Evolutionary conservation across 2,329 filamentous ascomycete genomes (phyloP), one percentile per base, ranked within the genome.

Genomic region (Penicillium sp.): DNA sequence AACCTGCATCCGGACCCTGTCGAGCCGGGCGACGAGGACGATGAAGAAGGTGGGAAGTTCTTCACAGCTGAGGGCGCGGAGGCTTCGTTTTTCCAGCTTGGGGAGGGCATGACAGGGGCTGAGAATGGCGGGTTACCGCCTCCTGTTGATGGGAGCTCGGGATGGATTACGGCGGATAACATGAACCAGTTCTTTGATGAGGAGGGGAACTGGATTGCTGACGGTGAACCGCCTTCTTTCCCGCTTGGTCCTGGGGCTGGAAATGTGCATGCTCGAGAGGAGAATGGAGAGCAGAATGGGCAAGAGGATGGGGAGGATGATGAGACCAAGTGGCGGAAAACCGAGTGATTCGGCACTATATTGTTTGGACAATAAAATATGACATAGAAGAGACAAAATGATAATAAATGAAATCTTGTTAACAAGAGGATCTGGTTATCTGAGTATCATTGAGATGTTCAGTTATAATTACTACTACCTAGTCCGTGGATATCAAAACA

Each of bases 121-220:
- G 76, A 46, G 29, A 63, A 68, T 37, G 71, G 73, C 2, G 75
- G 69, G 3, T 49, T 79, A 36, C 78, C 78, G 24, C 76, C 77
- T 27, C 72, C 77, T 3, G 69, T 79, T 62, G 75, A 73, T 29
- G 76, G 77, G 13, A 78, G 77, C 50, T 77, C 75, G 1, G 77
- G 77, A 7, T 79, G 77, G 77, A 79, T 97, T 66, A 97, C 93
- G 13, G 89, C 90, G 7, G 93, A 96, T 50, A 97, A 97, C 64
- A 86, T 96, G 68, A 80, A 88, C 58, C 84, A 96, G 61, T 96
- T 85, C 66, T 89, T 94, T 71, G 89, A 94, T 62, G 85, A 82
- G 55, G 82, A 91, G 7, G 90, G 90, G 2, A 91, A 93, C 66
- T 93, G 88, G 83, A 87, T 89, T 57, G 82, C 77, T 62, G 33